These are phyloP conservation scores for Ceratocystis harringtonii DNA, from an alignment of 2,329 filamentous ascomycete species.

Conservation along the genomic window DNA sequence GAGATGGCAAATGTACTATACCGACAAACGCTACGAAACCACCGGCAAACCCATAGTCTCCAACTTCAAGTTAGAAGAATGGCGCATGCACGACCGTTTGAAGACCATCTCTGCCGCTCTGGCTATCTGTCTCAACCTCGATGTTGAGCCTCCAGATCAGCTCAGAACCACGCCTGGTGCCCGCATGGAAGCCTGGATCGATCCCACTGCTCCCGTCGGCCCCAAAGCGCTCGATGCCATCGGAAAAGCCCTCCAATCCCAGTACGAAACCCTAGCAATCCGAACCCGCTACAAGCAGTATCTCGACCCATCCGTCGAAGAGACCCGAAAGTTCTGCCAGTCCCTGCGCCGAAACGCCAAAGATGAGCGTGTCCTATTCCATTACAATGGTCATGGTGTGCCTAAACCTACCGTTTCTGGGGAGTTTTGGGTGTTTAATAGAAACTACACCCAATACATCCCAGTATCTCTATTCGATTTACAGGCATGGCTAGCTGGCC, in stretches of 20 bases:
- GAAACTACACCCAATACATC: slow-evolving; percentile 97
- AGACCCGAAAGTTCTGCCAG: slow-evolving; percentile 91
- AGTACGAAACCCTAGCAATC: slow-evolving; percentile 91
- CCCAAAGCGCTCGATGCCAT: slow-evolving; percentile 87
- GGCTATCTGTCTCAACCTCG: slow-evolving; percentile 90
- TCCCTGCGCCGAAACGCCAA: slow-evolving; percentile 84
- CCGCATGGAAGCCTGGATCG: slow-evolving; percentile 92
- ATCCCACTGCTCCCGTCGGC: slow-evolving; percentile 65
- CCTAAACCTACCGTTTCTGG: slow-evolving; percentile 89
- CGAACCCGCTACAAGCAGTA: slow-evolving; percentile 97
- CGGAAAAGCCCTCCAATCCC: slow-evolving; percentile 84
- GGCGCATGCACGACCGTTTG: slow-evolving; percentile 90
- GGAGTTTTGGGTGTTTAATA: slow-evolving; percentile 99
- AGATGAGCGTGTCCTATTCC: slow-evolving; percentile 89
- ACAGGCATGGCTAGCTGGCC: slow-evolving; percentile 88
- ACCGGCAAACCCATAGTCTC: slow-evolving; percentile 69
- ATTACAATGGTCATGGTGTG: slow-evolving; percentile 97
- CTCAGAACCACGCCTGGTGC: slow-evolving; percentile 89
- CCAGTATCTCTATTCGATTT: slow-evolving; percentile 90
- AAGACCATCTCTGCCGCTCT: slow-evolving; percentile 95
- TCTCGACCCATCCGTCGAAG: slow-evolving; percentile 88
- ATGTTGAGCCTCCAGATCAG: slow-evolving; percentile 92
- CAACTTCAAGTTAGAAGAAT: slow-evolving; percentile 61
- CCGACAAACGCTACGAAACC: slow-evolving; percentile 92
- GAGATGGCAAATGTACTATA: slow-evolving; percentile 99